Evolutionary conservation across 148 eudicot genomes (phyloP).

Genomic region (Chenopodium berlandieri): DNA sequence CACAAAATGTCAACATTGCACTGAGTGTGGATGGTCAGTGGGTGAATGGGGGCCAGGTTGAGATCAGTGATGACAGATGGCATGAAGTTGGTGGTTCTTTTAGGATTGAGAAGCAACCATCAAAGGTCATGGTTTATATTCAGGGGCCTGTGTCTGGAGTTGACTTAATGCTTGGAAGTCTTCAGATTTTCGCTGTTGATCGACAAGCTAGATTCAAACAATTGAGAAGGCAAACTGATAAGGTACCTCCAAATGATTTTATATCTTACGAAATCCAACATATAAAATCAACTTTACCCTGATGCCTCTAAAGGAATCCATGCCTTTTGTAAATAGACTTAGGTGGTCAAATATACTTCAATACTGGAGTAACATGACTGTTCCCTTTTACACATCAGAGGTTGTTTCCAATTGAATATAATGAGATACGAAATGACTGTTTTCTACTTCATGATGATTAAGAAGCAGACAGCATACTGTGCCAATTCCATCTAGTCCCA

Average conservation of each 20-base stretch:
- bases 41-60: conserved; percentile 89
- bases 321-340: neutral
- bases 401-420: neutral
- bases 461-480: neutral
- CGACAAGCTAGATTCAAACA: conserved; percentile 65
- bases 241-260: conserved; percentile 41
- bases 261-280: neutral
- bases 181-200: conserved; percentile 85
- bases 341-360: neutral
- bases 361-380: no score
- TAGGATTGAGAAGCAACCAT: conserved; percentile 74
- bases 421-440: neutral
- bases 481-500: neutral
- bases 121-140: conserved; percentile 72
- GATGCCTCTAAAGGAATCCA: neutral
- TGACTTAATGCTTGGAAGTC: conserved; percentile 78
- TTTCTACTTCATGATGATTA: neutral
- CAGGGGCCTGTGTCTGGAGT: conserved; percentile 88
- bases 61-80: conserved; percentile 66
- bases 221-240: conserved; percentile 59
- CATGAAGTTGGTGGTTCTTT: conserved; percentile 91
- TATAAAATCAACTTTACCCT: neutral
- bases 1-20: conserved; percentile 81
- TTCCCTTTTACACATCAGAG: neutral
- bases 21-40: conserved; percentile 79